phyloP scores from a whole-genome alignment of 2,329 filamentous ascomycete genomes.

The Uncinocarpus reesii region DNA sequence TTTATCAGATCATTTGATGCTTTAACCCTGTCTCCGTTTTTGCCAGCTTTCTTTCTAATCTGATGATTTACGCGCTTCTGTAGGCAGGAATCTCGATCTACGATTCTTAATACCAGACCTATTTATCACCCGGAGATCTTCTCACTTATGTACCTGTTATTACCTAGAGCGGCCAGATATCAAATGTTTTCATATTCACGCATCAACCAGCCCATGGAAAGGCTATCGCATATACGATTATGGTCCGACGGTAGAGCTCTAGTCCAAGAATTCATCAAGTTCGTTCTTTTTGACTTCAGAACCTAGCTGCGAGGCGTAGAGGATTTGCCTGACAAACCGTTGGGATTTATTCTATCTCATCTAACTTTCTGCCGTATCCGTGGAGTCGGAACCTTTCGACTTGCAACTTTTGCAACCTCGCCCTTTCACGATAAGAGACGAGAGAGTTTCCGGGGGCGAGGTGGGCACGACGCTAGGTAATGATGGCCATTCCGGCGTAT shows the following conservation, averaged over 20 bases:
- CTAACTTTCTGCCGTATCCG: slow-evolving; percentile 1
- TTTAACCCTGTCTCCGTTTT: neutral
- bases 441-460: slow-evolving; percentile 4
- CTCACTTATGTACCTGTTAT: neutral
- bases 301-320: neutral
- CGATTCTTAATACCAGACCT: too few relatives aligned
- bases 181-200: neutral
- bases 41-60: slow-evolving; percentile 1
- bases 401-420: neutral
- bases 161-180: neutral
- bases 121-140: too few relatives aligned
- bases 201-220: neutral
- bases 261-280: neutral
- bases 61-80: neutral
- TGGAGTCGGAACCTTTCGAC: neutral
- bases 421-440: neutral
- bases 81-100: neutral
- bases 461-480: neutral
- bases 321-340: neutral
- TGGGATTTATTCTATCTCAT: slow-evolving; percentile 1
- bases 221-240: neutral
- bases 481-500: neutral
- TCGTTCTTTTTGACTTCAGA: neutral
- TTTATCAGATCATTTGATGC: slow-evolving; percentile 10
- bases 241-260: neutral